Base-by-base conservation (phyloP, 257 asterid species). In the Knoxia roxburghii region DNA sequence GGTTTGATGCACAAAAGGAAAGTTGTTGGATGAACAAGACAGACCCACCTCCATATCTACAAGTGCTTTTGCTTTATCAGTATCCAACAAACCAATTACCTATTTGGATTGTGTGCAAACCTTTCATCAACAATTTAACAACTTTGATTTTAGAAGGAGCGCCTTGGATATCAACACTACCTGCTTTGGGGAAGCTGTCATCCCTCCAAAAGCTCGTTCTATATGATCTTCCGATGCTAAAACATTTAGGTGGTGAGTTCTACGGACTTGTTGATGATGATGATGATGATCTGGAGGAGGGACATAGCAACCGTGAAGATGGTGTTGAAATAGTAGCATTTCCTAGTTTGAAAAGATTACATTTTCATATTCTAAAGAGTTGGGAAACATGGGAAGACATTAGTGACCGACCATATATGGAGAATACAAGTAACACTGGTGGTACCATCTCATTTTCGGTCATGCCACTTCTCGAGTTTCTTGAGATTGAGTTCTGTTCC, bases 381-480 rank as follows among this genome's bases (percentile, higher is more conserved):
- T 67, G 63, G 71, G 49, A n/a, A 46, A 46, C 56, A 15, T 67
- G 71, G 71, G 63, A 67, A 53, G 72, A 52, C 23, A 13, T 54
- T 17, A 46, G 58, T 10, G 37, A 53, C 6, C 2, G 15, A 5
- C 10, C 5, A 6, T 2, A 43, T 43, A 2, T 3, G 15, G 12
- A 7, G 8, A 12, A 43, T 6, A 12, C 8, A 14, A 43, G 10
- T 5, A 43, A 5, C 15, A 12, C 8, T 43, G 49, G 18, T 7
- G 14, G 0, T 7, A 39, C n/a, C 27, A 24, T 54, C 20, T 46
- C 43, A 49, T n/a, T n/a, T n/a, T n/a, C n/a, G n/a, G 11, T 68
- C 30, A 35, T 68, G 64, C 52, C 72, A 7, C 37, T 7, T 29
- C 64, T 68, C 7, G 23, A 30, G 49, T 9, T 3, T 3, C 64